phyloP scores from a whole-genome alignment of 78 protist species.

The Mantamonas sphyraenae region DNA sequence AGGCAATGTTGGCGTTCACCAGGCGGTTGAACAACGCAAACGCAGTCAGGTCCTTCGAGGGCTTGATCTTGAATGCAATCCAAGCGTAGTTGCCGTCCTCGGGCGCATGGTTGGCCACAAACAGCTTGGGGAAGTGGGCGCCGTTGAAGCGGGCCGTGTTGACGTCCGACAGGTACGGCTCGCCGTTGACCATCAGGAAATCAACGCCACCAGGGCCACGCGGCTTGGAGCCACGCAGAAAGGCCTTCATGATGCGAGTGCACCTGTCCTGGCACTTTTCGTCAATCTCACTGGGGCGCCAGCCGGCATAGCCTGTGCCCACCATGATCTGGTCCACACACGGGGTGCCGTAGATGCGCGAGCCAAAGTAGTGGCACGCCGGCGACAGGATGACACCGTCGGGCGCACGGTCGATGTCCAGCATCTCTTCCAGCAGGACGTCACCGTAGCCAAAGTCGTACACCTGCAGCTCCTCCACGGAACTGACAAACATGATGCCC shows the following conservation, averaged over 20 bases:
- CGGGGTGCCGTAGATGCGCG: not conserved
- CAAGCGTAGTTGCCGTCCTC: slow-evolving; percentile 3
- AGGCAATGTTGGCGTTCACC: not conserved
- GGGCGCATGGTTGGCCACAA: not conserved
- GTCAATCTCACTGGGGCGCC: not conserved
- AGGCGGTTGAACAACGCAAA: not conserved
- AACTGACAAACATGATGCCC: not conserved
- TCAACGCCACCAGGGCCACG: slow-evolving; percentile 18
- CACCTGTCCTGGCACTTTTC: not conserved
- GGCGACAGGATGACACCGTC: slow-evolving; percentile 20
- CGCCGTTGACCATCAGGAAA: slow-evolving; percentile 6
- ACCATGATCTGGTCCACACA: slow-evolving; percentile 13
- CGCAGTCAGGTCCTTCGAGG: not conserved
- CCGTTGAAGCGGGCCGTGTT: slow-evolving; percentile 21
- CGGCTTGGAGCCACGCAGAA: not conserved
- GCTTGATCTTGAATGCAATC: not conserved
- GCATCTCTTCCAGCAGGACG: slow-evolving; percentile 6
- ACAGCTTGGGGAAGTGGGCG: slow-evolving; percentile 10
- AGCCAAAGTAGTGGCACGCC: slow-evolving; percentile 14
- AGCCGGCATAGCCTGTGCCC: slow-evolving; percentile 3
- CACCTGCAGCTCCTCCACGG: slow-evolving; percentile 4
- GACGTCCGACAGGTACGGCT: slow-evolving; percentile 12
- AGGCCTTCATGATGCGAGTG: not conserved
- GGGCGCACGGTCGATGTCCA: slow-evolving; percentile 4
- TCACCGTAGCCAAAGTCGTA: slow-evolving; percentile 16